Evolutionary conservation across 768 basidiomycete genomes (phyloP), one percentile per base, ranked within the genome.

Genomic region (Suillus spraguei): DNA sequence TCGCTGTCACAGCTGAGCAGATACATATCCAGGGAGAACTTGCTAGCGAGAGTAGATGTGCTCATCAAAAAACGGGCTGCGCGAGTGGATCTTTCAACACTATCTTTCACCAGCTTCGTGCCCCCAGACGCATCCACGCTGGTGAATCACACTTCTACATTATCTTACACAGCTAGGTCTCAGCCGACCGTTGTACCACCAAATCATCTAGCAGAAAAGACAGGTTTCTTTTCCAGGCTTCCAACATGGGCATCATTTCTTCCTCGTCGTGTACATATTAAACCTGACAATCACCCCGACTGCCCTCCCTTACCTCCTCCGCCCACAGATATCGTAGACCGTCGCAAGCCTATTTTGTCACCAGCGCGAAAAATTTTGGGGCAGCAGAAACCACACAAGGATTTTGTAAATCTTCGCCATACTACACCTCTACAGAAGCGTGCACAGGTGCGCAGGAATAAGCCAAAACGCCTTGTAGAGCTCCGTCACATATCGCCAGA

Each of bases 171-270:
- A 33, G 50, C 60, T 0, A 52, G 60, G 2, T 72, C 71, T 16
- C 68, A 72, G 6, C 56, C 62, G 10, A 65, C 71, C 14, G 32
- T 41, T 58, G 5, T 41, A 58, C 28, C 56, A 41, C 6, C 39
- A 41, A 13, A 61, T 39, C 36, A 75, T 36, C 83, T 83, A 44
- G 77, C 88, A 65, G 86, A 81, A 65, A 83, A 85, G 13, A 80
- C 87, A 68, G 68, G 88, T 50, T 85, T 82, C 69, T 88, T 87
- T 9, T 89, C 88, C 70, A 80, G 88, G 32, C 86, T 86, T 22
- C 78, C 77, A 0, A 70, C 84, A 11, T 79, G 83, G 50, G 82
- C 80, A 68, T 72, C 77, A 10, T 67, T 74, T 0, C 73, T 70
- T 38, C 53, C 33, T 9, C 44, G 33, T 22, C 32, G 22, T 35